Base-by-base conservation (phyloP, 441 rosid species). In the Francoa sonchifolia region DNA sequence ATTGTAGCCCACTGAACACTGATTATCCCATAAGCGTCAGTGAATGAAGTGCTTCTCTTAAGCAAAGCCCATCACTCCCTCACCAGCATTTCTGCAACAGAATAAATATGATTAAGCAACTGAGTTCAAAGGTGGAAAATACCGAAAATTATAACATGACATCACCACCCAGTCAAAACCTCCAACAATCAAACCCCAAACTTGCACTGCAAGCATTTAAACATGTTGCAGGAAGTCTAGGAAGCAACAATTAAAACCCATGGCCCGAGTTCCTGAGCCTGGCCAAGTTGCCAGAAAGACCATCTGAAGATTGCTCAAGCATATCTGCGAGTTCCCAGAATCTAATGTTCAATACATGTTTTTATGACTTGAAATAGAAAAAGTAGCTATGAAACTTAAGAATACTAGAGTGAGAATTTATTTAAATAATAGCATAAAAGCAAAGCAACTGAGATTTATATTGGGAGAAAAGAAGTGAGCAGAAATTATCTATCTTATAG, bases 251-350 rank as follows among this genome's bases (percentile, higher is more conserved):
- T 52, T 66, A 57, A 60, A 62, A 71, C 76, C 68, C 70, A 68
- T 70, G 69, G 61, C 50, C 72, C 58, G 68, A 66, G 67, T 63
- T 73, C 79, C 68, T 53, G 59, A 53, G 73, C 67, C 77, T 66
- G 78, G 74, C 83, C 73, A 72, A 66, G 59, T 49, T 68, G 69
- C 78, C 75, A 73, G 77, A 66, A 62, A 57, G 67, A 68, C 77
- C 69, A 68, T 68, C 78, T 62, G 76, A 63, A 68, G 79, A 70
- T 48, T 60, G 73, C 84, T 73, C 84, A 70, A 73, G 81, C 67
- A 61, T 33, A 79, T 79, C 81, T 76, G 79, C 74, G 74, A 76
- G 64, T 69, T 76, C 89, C 84, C 81, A 73, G 72, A 76, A 76
- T 68, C 84, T 76, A 66, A 55, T 33, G 61, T 76, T 68, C 62